Conservation (phyloP, 495 filamentous ascomycete genomes). For the Penicillium waksmanii region DNA sequence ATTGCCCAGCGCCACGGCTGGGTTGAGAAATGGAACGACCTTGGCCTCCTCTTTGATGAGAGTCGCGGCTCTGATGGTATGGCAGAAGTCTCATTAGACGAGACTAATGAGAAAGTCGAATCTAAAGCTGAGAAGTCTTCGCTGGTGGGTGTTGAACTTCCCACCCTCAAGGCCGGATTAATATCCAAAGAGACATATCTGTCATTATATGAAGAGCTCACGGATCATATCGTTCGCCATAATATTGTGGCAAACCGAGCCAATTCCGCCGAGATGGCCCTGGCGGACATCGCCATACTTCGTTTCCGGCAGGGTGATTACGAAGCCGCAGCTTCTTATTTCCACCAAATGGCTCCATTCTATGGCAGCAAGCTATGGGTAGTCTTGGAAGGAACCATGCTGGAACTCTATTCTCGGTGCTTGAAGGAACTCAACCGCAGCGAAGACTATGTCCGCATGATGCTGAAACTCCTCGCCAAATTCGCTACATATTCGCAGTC, state of each 20-base stretch:
- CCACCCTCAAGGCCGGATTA: constrained; percentile 37
- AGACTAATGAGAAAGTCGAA: constrained; percentile 29
- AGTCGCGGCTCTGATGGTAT: constrained; percentile 52
- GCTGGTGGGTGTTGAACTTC: constrained; percentile 37
- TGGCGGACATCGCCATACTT: constrained; percentile 84
- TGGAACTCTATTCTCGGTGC: constrained; percentile 84
- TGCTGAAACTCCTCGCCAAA: constrained; percentile 77
- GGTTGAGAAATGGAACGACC: constrained; percentile 73
- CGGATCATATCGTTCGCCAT: constrained; percentile 71
- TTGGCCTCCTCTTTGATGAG: constrained; percentile 57
- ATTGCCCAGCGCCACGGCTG: constrained; percentile 75
- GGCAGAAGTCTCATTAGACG: constrained; percentile 46
- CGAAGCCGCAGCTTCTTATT: constrained; percentile 73
- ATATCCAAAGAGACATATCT: constrained; percentile 45
- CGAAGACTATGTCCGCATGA: constrained; percentile 78
- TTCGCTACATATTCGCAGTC: constrained; percentile 52
- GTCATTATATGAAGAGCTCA: constrained; percentile 70
- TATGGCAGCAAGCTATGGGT: constrained; percentile 83
- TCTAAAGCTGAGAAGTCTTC: constrained; percentile 46
- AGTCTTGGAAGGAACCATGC: constrained; percentile 75
- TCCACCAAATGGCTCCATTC: constrained; percentile 78
- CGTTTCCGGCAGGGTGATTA: constrained; percentile 75
- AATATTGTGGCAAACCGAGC: constrained; percentile 74
- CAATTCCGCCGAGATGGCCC: constrained; percentile 73
- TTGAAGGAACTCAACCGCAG: constrained; percentile 73